Percentiles rank a stretch among this genome's conserved stretches.
Evolutionary conservation across 2,329 filamentous ascomycete species (phyloP).

Genomic region (Fonsecaea monophora): DNA sequence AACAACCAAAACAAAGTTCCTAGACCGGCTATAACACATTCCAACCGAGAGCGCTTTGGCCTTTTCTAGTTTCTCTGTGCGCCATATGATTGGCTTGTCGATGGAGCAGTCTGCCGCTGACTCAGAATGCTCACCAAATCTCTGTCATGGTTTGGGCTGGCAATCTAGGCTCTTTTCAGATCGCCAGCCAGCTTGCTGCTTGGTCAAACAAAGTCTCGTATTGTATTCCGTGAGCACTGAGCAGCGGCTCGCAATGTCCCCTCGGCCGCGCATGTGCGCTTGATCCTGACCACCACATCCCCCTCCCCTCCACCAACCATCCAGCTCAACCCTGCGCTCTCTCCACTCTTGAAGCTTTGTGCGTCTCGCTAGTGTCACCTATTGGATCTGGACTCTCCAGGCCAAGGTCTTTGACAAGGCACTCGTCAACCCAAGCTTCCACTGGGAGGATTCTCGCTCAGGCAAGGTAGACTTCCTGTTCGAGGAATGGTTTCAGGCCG

Average conservation of each 20-base stretch:
- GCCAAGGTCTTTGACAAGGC: neutral
- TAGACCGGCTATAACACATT: constrained; percentile 13
- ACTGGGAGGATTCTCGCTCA: neutral
- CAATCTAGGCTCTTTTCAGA: constrained; percentile 1
- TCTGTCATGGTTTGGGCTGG: constrained; percentile 23
- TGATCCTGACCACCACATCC: neutral
- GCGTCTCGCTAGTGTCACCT: constrained; percentile 2
- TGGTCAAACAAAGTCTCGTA: constrained; percentile 8
- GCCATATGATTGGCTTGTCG: constrained; percentile 19
- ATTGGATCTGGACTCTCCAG: neutral
- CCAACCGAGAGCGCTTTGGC: constrained; percentile 17
- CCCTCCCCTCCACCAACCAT: neutral
- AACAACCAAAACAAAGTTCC: constrained; percentile 15
- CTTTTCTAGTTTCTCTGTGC: constrained; percentile 21
- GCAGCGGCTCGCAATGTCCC: constrained; percentile 11
- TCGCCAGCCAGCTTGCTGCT: neutral
- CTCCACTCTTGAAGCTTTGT: neutral
- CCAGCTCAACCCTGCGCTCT: neutral
- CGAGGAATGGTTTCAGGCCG: neutral
- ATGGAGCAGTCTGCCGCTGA: constrained; percentile 22
- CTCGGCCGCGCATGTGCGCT: constrained; percentile 3
- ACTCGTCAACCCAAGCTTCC: neutral
- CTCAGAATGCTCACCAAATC: constrained; percentile 33
- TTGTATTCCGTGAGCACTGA: neutral
- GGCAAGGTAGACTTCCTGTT: constrained; percentile 10